Conservation (phyloP, 148 eudicot genomes). For the Fagopyrum tataricum region DNA sequence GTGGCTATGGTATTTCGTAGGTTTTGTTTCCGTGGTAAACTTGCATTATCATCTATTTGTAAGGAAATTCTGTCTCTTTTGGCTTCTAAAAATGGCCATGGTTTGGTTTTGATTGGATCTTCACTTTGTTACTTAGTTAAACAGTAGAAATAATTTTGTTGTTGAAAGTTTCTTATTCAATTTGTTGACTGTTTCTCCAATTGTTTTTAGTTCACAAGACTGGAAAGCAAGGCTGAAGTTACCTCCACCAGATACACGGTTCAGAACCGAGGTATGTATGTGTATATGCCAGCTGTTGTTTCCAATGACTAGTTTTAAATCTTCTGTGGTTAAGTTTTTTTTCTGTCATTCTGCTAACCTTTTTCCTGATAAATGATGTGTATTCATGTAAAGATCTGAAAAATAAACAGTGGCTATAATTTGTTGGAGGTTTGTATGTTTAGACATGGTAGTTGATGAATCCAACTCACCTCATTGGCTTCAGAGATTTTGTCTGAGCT, state of each 20-base stretch:
- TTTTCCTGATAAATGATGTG: background rate
- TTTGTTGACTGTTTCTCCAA: background rate
- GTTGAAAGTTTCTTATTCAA: background rate
- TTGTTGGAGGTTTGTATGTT: background rate
- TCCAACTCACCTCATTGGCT: background rate
- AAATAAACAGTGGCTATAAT: background rate
- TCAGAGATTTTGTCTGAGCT: background rate
- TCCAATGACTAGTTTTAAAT: background rate
- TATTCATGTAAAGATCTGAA: background rate
- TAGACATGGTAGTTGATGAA: background rate
- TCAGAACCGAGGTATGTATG: slow-evolving; percentile 51
- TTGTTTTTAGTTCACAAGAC: slow-evolving; percentile 39
- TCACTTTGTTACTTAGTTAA: background rate
- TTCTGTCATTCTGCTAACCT: background rate
- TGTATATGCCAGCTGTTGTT: background rate
- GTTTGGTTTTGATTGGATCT: too few relatives aligned
- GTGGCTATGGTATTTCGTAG: too few relatives aligned
- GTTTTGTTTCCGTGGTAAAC: too few relatives aligned
- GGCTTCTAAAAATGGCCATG: too few relatives aligned
- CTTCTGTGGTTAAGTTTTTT: background rate
- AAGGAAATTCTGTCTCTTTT: background rate
- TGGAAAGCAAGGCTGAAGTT: slow-evolving; percentile 52
- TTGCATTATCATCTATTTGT: background rate
- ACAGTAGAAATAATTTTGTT: background rate
- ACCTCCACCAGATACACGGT: slow-evolving; percentile 57